Percentiles rank a stretch among this genome's conserved stretches.
These are phyloP conservation scores for Quercus parvula DNA, from an alignment of 306 rosid species.

Conservation along the genomic window DNA sequence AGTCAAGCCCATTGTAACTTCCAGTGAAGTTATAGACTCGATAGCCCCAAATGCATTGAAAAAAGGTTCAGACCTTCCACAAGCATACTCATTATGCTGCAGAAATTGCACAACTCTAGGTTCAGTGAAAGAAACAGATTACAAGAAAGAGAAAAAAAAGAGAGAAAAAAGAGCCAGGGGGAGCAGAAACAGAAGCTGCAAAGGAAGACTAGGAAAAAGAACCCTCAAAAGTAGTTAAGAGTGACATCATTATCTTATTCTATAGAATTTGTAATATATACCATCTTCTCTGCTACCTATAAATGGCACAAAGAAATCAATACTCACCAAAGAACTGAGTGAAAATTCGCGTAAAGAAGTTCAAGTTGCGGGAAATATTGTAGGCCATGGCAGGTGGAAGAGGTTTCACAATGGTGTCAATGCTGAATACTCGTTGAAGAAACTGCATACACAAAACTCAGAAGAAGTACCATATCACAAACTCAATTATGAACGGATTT, in stretches of 20 bases:
- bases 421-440: constrained; percentile 84
- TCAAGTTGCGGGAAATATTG: constrained; percentile 87
- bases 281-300: too few species aligned
- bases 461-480: background rate
- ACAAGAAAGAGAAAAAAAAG: too few species aligned
- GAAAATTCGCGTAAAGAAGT: constrained; percentile 95
- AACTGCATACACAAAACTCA: constrained; percentile 51
- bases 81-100: background rate
- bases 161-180: too few species aligned
- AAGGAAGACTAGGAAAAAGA: background rate
- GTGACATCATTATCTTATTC: constrained; percentile 3
- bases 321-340: constrained; percentile 51
- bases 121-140: background rate
- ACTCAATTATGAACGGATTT: background rate
- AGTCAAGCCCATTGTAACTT: background rate
- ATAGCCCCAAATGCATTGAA: background rate
- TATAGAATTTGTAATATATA: too few species aligned
- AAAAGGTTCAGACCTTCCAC: too few species aligned
- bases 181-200: too few species aligned
- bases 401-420: constrained; percentile 90
- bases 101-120: background rate
- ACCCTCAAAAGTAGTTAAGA: background rate
- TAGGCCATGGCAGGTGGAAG: constrained; percentile 84
- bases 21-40: background rate
- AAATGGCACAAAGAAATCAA: too few species aligned